Evolutionary conservation across 208 protist genomes (phyloP), one percentile per base, ranked within the genome.

Genomic region (Acanthamoeba healyi): DNA sequence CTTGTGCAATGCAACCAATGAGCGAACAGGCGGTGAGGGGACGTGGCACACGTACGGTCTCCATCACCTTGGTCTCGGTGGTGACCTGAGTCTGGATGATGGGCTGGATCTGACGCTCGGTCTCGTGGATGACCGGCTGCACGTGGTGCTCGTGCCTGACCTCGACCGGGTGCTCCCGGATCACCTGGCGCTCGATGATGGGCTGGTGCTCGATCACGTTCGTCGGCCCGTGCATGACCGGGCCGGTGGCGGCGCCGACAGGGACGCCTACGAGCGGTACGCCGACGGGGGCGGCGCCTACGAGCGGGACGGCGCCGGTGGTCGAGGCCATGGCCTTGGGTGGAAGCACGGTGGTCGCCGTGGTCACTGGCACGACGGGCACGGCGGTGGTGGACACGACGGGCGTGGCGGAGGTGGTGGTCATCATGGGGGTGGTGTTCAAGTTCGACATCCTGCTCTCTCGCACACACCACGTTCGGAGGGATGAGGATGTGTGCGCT

Each of bases 91-190:
- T 67, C 1, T 17, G 22, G 58, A 67, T 4, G 58, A 67, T 10
- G 58, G 58, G 58, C 58, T 67, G 58, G 58, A 67, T 67, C 14
- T 67, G 58, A n/a, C 34, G 58, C 58, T 67, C 26, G 12, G n/a
- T n/a, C 58, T 67, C 58, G 58, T 67, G 58, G 58, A 67, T 67
- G 58, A 67, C 29, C 0, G 58, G 58, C 58, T 67, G 58, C 1
- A 67, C n/a, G 58, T 67, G 58, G n/a, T 67, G 58, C n/a, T 67
- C 58, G 58, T 17, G 58, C n/a, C 58, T n/a, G n/a, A 67, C 58
- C 26, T 67, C 58, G n/a, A 67, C 58, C n/a, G 26, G 26, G 5
- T n/a, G 9, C 58, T 67, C 58, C n/a, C 29, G n/a, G 58, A 67
- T 34, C n/a, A 67, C 58, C 58, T 67, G n/a, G 58, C 58, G 58